Evolutionary conservation across 1,139 yeast species (phyloP), one percentile per base, ranked within the genome.

Genomic region (Protomyces inouyei): DNA sequence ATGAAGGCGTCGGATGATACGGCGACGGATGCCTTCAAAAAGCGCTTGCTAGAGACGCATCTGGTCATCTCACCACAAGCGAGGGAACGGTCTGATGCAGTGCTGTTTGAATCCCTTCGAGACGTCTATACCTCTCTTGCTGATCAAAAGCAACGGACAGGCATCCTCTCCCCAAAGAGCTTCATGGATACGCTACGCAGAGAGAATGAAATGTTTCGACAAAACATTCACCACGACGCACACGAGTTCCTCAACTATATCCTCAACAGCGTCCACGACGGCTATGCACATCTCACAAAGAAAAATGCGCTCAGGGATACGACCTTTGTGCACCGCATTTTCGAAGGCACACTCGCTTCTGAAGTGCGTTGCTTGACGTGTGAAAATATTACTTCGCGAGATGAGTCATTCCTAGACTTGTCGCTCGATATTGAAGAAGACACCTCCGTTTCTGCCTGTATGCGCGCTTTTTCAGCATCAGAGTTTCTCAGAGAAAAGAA

Each of bases 171-270:
- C 0, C 97, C 98, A 0, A 77, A 79, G 38, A 82, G 83, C 71
- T 82, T 93, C 60, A 84, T 93, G 59, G 86, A 85, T 57, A 85
- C 86, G 61, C 78, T 92, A 64, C 91, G 91, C 74, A 83, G 83
- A 65, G 91, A 89, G 71, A 93, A 93, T 73, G 64, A 55, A 32
- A 60, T 60, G 64, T 93, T 93, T 74, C 80, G 96, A 68, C 88
- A 91, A 67, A 85, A 88, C 61, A 91, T 92, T 96, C 98, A 93
- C 74, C 98, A 93, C 73, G 98, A 93, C 78, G 97, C 98, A 2
- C 98, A 93, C 75, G 98, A 93, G 74, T 93, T 93, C 74, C 82
- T 91, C 73, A 92, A 92, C 74, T 92, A 89, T 72, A 75, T 92
- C 69, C 79, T 93, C 63, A 93, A 93, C 75, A 88, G 86, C 69